Percentiles rank a stretch among this genome's conserved stretches.
Conservation (phyloP, 2,329 filamentous ascomycete genomes). For the Penicillium hordei region DNA sequence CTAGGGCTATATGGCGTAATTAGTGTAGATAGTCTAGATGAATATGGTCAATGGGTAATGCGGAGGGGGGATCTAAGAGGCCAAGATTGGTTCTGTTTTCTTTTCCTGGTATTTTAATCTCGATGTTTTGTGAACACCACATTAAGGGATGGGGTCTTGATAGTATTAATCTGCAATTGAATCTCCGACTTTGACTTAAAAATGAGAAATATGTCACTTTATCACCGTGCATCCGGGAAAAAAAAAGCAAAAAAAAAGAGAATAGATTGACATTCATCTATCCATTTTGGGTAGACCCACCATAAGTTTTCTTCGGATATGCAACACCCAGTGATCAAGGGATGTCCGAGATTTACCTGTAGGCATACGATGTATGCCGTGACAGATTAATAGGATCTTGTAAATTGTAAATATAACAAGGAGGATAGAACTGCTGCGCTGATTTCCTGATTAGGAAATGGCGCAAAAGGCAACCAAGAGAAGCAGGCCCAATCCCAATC, state of each 20-base stretch:
- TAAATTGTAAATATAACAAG: not conserved
- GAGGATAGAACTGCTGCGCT: not conserved
- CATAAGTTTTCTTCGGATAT: not conserved
- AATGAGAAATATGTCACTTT: slow-evolving; percentile 4
- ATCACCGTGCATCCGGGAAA: not conserved
- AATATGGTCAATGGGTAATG: not conserved
- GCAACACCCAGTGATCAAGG: not conserved
- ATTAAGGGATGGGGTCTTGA: not conserved
- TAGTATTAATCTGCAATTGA: not conserved
- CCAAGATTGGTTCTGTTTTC: not conserved
- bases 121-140: not conserved
- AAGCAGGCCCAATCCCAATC: not conserved
- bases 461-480: not conserved
- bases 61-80: not conserved
- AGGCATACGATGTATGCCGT: not conserved
- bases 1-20: slow-evolving; percentile 9
- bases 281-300: not conserved
- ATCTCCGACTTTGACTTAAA: not conserved
- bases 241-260: not conserved
- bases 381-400: not conserved
- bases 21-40: not conserved
- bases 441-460: not conserved
- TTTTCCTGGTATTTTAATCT: not conserved
- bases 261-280: not conserved
- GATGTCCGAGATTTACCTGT: not conserved